Conservation (phyloP, 1,284 basidiomycete species). For the Ustilago xerochloae region DNA sequence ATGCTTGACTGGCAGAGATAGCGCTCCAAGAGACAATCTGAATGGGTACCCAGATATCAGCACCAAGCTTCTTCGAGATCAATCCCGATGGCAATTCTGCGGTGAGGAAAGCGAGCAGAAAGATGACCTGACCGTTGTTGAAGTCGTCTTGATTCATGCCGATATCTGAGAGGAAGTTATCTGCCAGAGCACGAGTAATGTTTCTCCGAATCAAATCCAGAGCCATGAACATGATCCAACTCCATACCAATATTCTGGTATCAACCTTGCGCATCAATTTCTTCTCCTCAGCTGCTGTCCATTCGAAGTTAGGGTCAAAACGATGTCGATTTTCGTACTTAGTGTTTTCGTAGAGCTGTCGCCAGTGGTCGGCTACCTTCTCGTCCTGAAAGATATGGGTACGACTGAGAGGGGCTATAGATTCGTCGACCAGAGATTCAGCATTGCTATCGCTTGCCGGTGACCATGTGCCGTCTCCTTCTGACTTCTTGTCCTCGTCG, state of each 20-base stretch:
- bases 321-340: slow-evolving; percentile 44
- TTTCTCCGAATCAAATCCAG: slow-evolving; percentile 52
- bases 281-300: slow-evolving; percentile 30
- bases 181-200: slow-evolving; percentile 46
- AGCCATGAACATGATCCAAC: slow-evolving; percentile 44
- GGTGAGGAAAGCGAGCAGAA: slow-evolving; percentile 41
- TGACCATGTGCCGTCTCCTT: slow-evolving; percentile 4
- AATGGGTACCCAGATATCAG: slow-evolving; percentile 53
- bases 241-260: slow-evolving; percentile 16
- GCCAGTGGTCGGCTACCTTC: slow-evolving; percentile 38
- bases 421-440: slow-evolving; percentile 22
- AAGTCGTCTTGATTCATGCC: slow-evolving; percentile 53
- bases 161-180: slow-evolving; percentile 53
- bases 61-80: slow-evolving; percentile 56
- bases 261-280: slow-evolving; percentile 24
- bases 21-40: slow-evolving; percentile 51
- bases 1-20: slow-evolving; percentile 32
- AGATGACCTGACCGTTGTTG: slow-evolving; percentile 56
- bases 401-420: slow-evolving; percentile 18
- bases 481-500: slow-evolving; percentile 20
- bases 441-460: slow-evolving; percentile 2
- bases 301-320: slow-evolving; percentile 35
- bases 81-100: slow-evolving; percentile 56
- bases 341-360: slow-evolving; percentile 29
- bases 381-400: slow-evolving; percentile 42